These are phyloP conservation scores for Kokia cookei DNA, from an alignment of 441 rosid species.

Conservation along the genomic window DNA sequence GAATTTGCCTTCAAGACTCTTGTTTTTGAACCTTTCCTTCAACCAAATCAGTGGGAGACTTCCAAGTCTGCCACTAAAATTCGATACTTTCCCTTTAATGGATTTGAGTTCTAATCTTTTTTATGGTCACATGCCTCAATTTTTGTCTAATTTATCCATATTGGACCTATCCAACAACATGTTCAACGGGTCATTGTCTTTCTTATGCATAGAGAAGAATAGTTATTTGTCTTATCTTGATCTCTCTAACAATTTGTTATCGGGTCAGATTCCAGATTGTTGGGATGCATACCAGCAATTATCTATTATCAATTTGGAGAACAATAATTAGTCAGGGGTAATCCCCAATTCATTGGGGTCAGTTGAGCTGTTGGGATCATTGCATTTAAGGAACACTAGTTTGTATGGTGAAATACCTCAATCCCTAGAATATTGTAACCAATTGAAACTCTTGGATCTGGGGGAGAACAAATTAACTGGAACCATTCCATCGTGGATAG, in stretches of 20 bases:
- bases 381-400: slow-evolving; percentile 18
- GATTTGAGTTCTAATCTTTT: not conserved
- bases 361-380: not conserved
- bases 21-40: not conserved
- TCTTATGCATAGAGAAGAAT: not conserved
- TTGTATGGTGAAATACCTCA: slow-evolving; percentile 22
- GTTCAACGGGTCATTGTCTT: not conserved
- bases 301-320: slow-evolving; percentile 4
- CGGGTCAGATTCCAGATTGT: slow-evolving; percentile 17
- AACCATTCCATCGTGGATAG: not conserved
- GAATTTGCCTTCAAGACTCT: not conserved
- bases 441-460: slow-evolving; percentile 7
- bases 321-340: slow-evolving; percentile 12
- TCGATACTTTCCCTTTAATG: not conserved
- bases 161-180: not conserved
- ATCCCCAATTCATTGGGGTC: not conserved
- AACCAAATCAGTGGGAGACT: not conserved
- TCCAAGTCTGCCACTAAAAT: not conserved
- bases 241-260: slow-evolving; percentile 5
- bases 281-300: slow-evolving; percentile 1
- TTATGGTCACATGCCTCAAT: not conserved
- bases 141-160: not conserved
- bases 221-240: not conserved
- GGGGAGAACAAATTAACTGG: slow-evolving; percentile 21
- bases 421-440: slow-evolving; percentile 13